These are phyloP conservation scores for Plasmodium blacklocki DNA, from an alignment of 169 alveolate genomes.

Conservation along the genomic window DNA sequence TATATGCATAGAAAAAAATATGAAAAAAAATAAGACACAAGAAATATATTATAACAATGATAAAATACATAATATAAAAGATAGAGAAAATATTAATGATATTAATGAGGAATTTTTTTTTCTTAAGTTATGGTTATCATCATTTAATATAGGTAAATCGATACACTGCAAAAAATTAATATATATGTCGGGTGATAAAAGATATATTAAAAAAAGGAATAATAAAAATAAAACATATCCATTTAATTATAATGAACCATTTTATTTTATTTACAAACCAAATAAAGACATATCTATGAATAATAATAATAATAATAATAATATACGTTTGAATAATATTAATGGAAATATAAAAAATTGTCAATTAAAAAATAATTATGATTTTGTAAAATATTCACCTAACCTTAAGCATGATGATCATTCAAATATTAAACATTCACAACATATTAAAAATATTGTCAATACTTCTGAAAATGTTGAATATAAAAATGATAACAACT, in stretches of 20 bases:
- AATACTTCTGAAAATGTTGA: too few species aligned
- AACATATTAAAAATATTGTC: too few species aligned
- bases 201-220: not conserved
- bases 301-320: not conserved
- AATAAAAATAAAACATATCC: constrained; percentile 12
- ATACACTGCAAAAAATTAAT: not conserved
- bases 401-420: too few species aligned
- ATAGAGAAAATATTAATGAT: not conserved
- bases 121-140: not conserved
- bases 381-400: too few species aligned
- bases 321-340: not conserved
- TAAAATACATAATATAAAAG: not conserved
- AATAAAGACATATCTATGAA: not conserved
- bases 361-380: too few species aligned
- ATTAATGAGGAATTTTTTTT: not conserved
- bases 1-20: not conserved
- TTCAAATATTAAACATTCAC: too few species aligned
- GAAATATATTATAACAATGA: not conserved
- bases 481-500: not conserved
- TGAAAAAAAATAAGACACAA: constrained; percentile 7
- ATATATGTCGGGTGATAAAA: constrained; percentile 1
- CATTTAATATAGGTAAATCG: not conserved
- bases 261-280: not conserved
- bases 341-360: not conserved
- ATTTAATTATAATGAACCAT: not conserved